Conservation (phyloP, 2,329 filamentous ascomycete genomes). For the Colletotrichum salicis region DNA sequence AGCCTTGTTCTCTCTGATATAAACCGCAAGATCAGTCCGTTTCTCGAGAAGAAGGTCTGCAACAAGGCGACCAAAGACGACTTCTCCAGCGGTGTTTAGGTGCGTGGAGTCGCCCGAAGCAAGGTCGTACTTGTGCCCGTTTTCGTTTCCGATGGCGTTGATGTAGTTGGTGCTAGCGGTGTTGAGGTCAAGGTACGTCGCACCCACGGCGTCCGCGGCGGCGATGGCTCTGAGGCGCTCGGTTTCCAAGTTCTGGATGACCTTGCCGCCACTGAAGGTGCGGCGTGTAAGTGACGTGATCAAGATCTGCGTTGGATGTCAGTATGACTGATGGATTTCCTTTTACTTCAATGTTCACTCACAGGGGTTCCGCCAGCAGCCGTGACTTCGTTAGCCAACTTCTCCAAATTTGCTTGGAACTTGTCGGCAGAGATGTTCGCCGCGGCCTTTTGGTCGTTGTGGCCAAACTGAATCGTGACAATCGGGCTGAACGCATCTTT, state of each 20-base stretch:
- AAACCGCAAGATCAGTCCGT: conserved; percentile 38
- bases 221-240: conserved; percentile 58
- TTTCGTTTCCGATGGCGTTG: conserved; percentile 60
- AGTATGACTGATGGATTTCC: conserved; percentile 26
- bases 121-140: conserved; percentile 59
- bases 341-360: not conserved
- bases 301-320: conserved; percentile 49
- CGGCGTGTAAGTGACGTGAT: conserved; percentile 66
- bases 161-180: conserved; percentile 60
- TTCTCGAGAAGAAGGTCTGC: conserved; percentile 58
- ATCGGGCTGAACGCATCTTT: conserved; percentile 40
- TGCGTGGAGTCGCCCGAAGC: conserved; percentile 63
- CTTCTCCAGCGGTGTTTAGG: conserved; percentile 62
- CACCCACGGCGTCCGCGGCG: conserved; percentile 53
- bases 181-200: conserved; percentile 61
- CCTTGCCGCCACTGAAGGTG: conserved; percentile 54
- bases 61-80: conserved; percentile 68
- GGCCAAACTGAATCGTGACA: conserved; percentile 63
- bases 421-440: conserved; percentile 57
- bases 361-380: conserved; percentile 57
- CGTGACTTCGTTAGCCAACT: conserved; percentile 56
- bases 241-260: conserved; percentile 59
- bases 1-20: conserved; percentile 43
- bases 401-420: conserved; percentile 63
- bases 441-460: conserved; percentile 68